phyloP scores from a whole-genome alignment of 331 rosid genomes.

The Erythrophleum ivorense region DNA sequence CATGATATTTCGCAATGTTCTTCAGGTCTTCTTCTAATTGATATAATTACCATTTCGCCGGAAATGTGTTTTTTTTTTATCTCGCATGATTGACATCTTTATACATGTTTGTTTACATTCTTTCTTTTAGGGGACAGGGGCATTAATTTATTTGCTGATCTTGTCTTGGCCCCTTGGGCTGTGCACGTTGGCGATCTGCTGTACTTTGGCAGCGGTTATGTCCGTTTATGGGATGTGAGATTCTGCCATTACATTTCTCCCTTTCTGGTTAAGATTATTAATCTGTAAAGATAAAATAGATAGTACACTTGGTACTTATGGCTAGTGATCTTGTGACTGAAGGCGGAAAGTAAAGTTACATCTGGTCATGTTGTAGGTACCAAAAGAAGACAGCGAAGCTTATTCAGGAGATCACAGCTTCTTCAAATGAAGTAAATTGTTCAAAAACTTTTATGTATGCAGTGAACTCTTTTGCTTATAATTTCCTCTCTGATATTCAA shows the following conservation, averaged over 20 bases:
- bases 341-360: slow-evolving; percentile 25
- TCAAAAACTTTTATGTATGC: slow-evolving; percentile 12
- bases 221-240: slow-evolving; percentile 63
- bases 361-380: slow-evolving; percentile 55
- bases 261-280: too few relatives aligned
- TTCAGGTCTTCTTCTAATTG: too few relatives aligned
- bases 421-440: slow-evolving; percentile 80
- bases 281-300: too few relatives aligned
- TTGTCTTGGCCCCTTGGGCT: slow-evolving; percentile 92
- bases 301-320: too few relatives aligned
- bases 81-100: too few relatives aligned
- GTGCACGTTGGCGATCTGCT: slow-evolving; percentile 72
- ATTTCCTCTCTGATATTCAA: slow-evolving; percentile 35
- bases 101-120: too few relatives aligned
- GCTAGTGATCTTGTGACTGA: too few relatives aligned
- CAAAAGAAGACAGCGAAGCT: slow-evolving; percentile 88
- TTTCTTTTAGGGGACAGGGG: slow-evolving; percentile 85
- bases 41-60: too few relatives aligned
- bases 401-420: slow-evolving; percentile 84
- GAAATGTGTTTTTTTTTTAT: slow-evolving; percentile 28
- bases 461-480: slow-evolving; percentile 10
- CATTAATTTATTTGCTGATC: slow-evolving; percentile 71
- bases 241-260: too few relatives aligned
- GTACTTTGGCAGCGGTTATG: slow-evolving; percentile 70
- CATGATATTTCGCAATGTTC: slow-evolving; percentile 76